phyloP scores from a whole-genome alignment of 169 alveolate genomes.

The Plasmodium vinckei region DNA sequence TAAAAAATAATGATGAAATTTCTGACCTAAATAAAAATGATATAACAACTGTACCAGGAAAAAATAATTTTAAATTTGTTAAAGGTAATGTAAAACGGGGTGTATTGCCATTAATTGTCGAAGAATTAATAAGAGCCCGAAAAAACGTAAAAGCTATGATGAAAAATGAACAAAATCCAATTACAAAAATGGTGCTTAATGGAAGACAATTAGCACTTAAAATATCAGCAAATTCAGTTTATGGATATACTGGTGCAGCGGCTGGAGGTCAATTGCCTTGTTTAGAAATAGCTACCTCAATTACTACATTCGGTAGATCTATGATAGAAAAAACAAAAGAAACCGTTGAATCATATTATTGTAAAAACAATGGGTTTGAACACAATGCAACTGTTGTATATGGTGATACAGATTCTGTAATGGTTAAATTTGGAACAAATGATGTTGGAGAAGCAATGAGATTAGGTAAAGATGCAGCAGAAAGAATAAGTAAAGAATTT shows the following conservation, averaged over 20 bases:
- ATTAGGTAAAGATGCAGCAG: conserved; percentile 95
- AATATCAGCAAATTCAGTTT: conserved; percentile 99
- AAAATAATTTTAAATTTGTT: conserved; percentile 37
- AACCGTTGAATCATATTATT: conserved; percentile 88
- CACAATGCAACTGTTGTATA: conserved; percentile 95
- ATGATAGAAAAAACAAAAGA: conserved; percentile 93
- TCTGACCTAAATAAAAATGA: conserved; percentile 77
- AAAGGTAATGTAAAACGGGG: conserved; percentile 90
- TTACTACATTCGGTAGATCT: conserved; percentile 97
- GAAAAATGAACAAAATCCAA: conserved; percentile 93
- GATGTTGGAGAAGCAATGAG: conserved; percentile 93
- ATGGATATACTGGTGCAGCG: conserved; percentile 99
- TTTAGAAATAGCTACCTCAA: conserved; percentile 95
- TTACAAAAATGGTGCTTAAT: conserved; percentile 95
- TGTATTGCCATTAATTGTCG: conserved; percentile 97
- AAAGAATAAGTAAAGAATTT: conserved; percentile 91
- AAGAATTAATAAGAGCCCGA: conserved; percentile 97
- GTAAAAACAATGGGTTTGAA: conserved; percentile 92
- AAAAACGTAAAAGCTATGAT: conserved; percentile 95
- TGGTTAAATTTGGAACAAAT: conserved; percentile 97
- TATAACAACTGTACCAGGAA: conserved; percentile 65
- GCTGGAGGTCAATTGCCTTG: conserved; percentile 98
- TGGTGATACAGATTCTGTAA: conserved; percentile 99
- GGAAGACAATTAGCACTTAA: conserved; percentile 99
- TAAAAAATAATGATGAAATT: conserved; percentile 86